Base-by-base conservation (phyloP, 2,329 filamentous ascomycete species). In the Ceratocystis albifundus region DNA sequence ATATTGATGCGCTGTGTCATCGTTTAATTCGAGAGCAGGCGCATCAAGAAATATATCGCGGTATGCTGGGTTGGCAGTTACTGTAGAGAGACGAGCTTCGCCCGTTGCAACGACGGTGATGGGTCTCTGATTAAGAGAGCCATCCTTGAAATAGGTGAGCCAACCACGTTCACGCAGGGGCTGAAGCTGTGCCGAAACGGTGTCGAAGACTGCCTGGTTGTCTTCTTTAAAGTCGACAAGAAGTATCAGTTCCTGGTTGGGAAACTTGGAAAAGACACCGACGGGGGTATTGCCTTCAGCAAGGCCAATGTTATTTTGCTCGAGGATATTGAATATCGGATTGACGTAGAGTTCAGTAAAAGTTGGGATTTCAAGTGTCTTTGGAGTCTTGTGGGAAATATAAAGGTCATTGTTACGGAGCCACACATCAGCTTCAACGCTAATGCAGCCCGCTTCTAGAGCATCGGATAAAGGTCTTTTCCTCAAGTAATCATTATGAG, bases 401-500 rank as follows among this genome's bases (percentile, higher is more conserved):
- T 82, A 82, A 4, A 90, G 77, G 10, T 76, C 75, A 32, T 72
- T 72, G 65, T 80, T 77, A 61, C 80, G 80, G 1, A 83, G 76
- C 84, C 85, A 90, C 25, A 90, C 81, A 71, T 90, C 88, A 1
- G 85, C 86, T 74, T 90, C 87, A 2, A 88, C 78, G 8, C 84
- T 81, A 4, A 82, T 81, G 70, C 84, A 87, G 4, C 84, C 83
- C 4, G 80, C 79, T 6, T 76, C 73, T 1, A 87, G 73, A 25
- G 87, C 87, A 10, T 83, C 83, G 70, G 82, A 85, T 3, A 90
- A 77, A 0, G 87, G 86, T 0, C 81, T 77, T n/a, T 77, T 77
- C 62, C 84, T 80, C 83, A 84, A 87, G 73, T 89, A 89, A 73
- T 89, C 86, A 70, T 89, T 88, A 72, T 89, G 86, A 0, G 83